Evolutionary conservation across 2,329 filamentous ascomycete species (phyloP), one percentile per base, ranked within the genome.

Genomic region (Daldinia eschscholtzii): DNA sequence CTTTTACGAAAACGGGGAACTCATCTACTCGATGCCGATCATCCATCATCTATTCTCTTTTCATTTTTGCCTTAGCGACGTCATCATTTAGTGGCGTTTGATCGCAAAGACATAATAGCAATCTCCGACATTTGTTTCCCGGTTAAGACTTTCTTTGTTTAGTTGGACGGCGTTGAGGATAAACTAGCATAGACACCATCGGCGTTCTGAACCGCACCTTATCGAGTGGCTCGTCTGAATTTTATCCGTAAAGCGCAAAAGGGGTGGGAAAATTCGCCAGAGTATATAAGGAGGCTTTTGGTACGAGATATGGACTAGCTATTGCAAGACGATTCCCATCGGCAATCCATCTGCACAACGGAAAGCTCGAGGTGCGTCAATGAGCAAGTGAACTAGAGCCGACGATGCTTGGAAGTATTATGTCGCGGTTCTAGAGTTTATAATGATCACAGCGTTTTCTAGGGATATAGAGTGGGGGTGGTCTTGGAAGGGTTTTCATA

Each of bases 151-250:
- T 70, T 69, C 71, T 71, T 77, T 75, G 70, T 74, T 76, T 76
- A 74, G 61, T 67, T 57, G 74, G 74, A 58, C 69, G 77, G 76
- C 76, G 76, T 78, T 78, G 68, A 76, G 76, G 76, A 78, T 78
- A 78, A 76, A 77, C 61, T 70, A 77, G 75, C 76, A 78, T 78
- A 78, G 76, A 77, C 72, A 72, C 70, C 74, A 75, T 72, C 75
- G 75, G 75, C 73, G 74, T 76, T 76, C 67, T 71, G 65, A 75
- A 73, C 67, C 60, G 56, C 72, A 75, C 67, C 65, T 72, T 68
- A 72, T 76, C 57, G 68, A 70, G 74, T 73, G 75, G 72, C 72
- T 71, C 71, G 71, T 71, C 64, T 73, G 73, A 68, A 57, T 65
- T 73, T 73, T 71, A 57, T n/a, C 72, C 62, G 61, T 65, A 61